A percentile compares a stretch with the other conserved stretches of the same genome.
phyloP scores from a whole-genome alignment of 441 rosid genomes.

The Brassica hybrid region DNA sequence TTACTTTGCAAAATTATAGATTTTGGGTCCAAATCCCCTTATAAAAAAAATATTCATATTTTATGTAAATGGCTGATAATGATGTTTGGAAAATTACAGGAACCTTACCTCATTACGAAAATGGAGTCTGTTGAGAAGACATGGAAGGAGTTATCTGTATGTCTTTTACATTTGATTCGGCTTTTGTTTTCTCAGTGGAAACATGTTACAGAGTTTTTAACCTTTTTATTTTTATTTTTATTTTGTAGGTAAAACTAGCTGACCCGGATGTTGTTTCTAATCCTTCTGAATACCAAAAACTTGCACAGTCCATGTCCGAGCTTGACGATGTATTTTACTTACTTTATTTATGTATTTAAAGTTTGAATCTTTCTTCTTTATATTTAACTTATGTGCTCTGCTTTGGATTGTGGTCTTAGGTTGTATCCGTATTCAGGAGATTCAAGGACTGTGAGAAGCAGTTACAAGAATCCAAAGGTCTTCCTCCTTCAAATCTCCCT shows the following conservation, averaged over 20 bases:
- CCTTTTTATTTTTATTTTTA: not conserved
- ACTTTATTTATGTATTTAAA: not conserved
- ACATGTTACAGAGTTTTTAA: not conserved
- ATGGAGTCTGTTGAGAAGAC: constrained; percentile 95
- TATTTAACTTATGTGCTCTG: not conserved
- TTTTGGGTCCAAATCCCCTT: too few species aligned
- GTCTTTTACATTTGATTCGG: constrained; percentile 14
- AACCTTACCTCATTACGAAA: constrained; percentile 75
- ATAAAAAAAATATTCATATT: not conserved
- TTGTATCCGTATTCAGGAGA: constrained; percentile 70
- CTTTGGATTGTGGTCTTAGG: constrained; percentile 44
- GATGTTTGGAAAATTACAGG: constrained; percentile 48
- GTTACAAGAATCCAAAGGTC: constrained; percentile 80
- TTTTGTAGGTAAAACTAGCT: constrained; percentile 74
- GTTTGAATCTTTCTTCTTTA: not conserved
- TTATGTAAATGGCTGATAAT: not conserved
- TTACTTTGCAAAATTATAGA: too few species aligned
- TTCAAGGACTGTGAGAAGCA: constrained; percentile 86
- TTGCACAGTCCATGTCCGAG: constrained; percentile 85
- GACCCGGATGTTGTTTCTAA: constrained; percentile 89
- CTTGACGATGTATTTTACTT: constrained; percentile 67
- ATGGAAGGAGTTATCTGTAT: constrained; percentile 92
- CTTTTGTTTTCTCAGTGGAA: not conserved
- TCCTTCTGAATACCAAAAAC: constrained; percentile 79
- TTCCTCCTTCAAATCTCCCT: not conserved